Conservation (phyloP, 441 rosid genomes). For the Populus hybrid region DNA sequence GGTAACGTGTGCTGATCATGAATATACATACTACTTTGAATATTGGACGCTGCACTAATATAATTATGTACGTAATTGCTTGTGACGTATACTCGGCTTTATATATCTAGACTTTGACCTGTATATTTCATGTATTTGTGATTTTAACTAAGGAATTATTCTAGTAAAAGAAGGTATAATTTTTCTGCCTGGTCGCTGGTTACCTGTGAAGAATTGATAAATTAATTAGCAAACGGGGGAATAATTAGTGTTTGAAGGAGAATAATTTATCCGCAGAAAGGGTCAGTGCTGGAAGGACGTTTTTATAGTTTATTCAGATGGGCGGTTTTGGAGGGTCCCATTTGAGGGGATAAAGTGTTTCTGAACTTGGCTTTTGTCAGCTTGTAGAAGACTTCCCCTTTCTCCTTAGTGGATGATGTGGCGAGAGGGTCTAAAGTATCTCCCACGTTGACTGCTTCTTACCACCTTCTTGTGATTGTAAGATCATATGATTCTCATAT, state of each 20-base stretch:
- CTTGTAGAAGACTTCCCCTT: background rate
- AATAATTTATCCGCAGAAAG: too few relatives aligned
- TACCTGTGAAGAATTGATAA: too few relatives aligned
- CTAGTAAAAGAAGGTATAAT: background rate
- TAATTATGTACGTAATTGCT: background rate
- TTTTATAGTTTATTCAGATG: background rate
- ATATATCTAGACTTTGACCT: too few relatives aligned
- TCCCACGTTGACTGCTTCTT: background rate
- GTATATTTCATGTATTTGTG: too few relatives aligned
- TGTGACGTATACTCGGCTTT: background rate
- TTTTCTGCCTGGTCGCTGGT: background rate
- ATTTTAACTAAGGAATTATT: background rate
- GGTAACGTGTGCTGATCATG: background rate
- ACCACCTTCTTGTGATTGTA: background rate
- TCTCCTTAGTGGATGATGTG: background rate
- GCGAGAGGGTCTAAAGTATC: background rate
- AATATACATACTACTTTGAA: background rate
- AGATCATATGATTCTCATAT: background rate
- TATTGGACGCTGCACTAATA: background rate
- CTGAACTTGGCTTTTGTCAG: background rate
- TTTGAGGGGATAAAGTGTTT: background rate
- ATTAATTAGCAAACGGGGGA: too few relatives aligned
- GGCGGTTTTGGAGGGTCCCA: background rate
- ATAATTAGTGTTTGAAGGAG: background rate
- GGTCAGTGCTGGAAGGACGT: background rate